phyloP scores from a whole-genome alignment of 2,329 filamentous ascomycete genomes.

The Hypoxylon sp. region DNA sequence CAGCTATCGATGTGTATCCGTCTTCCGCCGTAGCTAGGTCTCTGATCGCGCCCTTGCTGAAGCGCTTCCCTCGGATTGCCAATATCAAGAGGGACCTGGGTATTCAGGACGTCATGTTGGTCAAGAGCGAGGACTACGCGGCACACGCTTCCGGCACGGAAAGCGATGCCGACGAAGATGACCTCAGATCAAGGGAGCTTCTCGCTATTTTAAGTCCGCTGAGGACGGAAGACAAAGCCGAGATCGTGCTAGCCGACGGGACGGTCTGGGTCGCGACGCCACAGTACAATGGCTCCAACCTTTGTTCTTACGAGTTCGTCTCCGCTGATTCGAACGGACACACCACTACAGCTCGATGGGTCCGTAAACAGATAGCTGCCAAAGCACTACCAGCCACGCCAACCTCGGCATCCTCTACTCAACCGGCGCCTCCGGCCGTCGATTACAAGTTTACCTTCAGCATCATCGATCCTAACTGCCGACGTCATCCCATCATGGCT shows the following conservation, averaged over 20 bases:
- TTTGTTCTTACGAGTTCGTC: constrained; percentile 69
- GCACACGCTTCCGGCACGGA: constrained; percentile 47
- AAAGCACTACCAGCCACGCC: constrained; percentile 40
- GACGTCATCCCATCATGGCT: constrained; percentile 78
- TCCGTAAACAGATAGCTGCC: constrained; percentile 55
- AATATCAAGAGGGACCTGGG: constrained; percentile 69
- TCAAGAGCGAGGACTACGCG: constrained; percentile 74
- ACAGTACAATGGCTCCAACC: constrained; percentile 55
- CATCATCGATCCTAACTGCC: constrained; percentile 72
- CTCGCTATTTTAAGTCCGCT: constrained; percentile 74
- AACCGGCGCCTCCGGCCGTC: constrained; percentile 38
- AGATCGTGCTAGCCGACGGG: constrained; percentile 73
- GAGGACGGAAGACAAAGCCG: constrained; percentile 62
- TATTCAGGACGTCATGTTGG: constrained; percentile 73
- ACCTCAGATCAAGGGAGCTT: constrained; percentile 56
- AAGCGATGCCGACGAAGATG: constrained; percentile 53
- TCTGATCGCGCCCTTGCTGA: constrained; percentile 65
- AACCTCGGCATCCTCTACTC: constrained; percentile 33
- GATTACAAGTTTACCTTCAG: constrained; percentile 77
- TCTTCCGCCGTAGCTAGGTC: constrained; percentile 65
- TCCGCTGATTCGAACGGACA: constrained; percentile 65
- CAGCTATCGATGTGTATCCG: constrained; percentile 77
- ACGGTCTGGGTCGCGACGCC: constrained; percentile 64
- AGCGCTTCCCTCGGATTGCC: constrained; percentile 70
- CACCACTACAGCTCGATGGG: constrained; percentile 72